phyloP scores from a whole-genome alignment of 495 filamentous ascomycete genomes.

The Penicillium chermesinum region DNA sequence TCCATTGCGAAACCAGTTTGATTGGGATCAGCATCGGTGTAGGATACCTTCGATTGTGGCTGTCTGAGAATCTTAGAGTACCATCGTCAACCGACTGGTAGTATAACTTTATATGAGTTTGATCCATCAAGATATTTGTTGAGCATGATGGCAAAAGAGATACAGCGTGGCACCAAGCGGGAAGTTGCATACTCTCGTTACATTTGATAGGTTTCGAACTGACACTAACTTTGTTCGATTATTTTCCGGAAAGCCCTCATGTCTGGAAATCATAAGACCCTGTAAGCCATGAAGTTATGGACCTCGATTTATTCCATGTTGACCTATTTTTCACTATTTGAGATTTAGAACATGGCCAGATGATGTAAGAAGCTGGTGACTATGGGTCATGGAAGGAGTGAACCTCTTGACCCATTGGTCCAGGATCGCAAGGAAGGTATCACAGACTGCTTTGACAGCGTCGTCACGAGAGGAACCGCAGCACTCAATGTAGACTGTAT shows the following conservation, averaged over 20 bases:
- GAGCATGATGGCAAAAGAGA: neutral
- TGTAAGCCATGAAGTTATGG: neutral
- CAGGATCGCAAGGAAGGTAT: conserved; percentile 46
- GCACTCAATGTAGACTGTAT: conserved; percentile 54
- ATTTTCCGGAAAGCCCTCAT: too few relatives aligned
- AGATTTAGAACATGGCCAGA: conserved; percentile 35
- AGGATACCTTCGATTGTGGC: too few relatives aligned
- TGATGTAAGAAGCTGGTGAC: conserved; percentile 35
- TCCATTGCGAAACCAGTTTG: too few relatives aligned
- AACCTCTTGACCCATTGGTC: conserved; percentile 54
- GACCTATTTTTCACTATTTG: neutral
- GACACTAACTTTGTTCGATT: too few relatives aligned
- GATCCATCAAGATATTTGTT: too few relatives aligned
- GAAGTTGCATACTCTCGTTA: neutral
- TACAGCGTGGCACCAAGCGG: neutral
- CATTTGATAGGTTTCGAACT: neutral
- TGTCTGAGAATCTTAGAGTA: too few relatives aligned
- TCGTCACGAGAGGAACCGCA: conserved; percentile 38
- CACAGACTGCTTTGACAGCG: conserved; percentile 50
- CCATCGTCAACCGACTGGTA: too few relatives aligned
- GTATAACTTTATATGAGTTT: too few relatives aligned
- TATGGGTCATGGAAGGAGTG: conserved; percentile 37
- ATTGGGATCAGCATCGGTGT: too few relatives aligned
- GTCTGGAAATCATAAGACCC: too few relatives aligned
- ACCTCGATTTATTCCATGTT: neutral